Conservation (phyloP, 345 rosid genomes). For the Hibiscus mutabilis region DNA sequence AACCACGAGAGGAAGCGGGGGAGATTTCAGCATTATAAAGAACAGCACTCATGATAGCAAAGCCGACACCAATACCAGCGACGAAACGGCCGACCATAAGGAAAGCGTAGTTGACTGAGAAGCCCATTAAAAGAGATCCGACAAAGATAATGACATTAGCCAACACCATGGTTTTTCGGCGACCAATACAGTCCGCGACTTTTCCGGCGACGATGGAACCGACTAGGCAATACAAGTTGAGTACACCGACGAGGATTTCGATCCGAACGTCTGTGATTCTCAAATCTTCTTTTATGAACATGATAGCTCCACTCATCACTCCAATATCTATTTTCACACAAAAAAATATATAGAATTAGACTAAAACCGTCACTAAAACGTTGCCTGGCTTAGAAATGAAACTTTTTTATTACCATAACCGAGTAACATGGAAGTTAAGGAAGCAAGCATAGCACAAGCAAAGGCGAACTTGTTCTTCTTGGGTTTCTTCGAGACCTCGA, state of each 20-base stretch:
- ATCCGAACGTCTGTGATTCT: conserved; percentile 23
- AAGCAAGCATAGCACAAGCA: conserved; percentile 50
- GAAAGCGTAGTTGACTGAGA: conserved; percentile 34
- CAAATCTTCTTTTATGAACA: conserved; percentile 27
- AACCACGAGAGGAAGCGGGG: conserved; percentile 31
- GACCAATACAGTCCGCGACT: conserved; percentile 53
- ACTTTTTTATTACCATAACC: conserved; percentile 45
- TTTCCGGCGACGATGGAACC: conserved; percentile 48
- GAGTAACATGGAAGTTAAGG: conserved; percentile 57
- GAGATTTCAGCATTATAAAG: background rate
- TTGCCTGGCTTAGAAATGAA: background rate
- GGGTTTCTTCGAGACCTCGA: conserved; percentile 35
- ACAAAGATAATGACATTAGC: conserved; percentile 37
- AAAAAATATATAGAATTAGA: background rate
- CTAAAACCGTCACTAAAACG: background rate
- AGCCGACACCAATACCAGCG: conserved; percentile 55
- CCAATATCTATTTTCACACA: conserved; percentile 28
- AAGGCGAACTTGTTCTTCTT: conserved; percentile 48
- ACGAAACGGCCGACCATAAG: conserved; percentile 49
- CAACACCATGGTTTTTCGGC: conserved; percentile 45
- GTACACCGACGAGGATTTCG: conserved; percentile 49
- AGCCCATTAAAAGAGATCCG: conserved; percentile 48
- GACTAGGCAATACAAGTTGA: conserved; percentile 41
- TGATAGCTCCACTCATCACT: conserved; percentile 47
- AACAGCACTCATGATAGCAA: conserved; percentile 28